A percentile compares a stretch with the other conserved stretches of the same genome.
phyloP scores from a whole-genome alignment of 345 rosid species.

The Eucalyptus victrix region DNA sequence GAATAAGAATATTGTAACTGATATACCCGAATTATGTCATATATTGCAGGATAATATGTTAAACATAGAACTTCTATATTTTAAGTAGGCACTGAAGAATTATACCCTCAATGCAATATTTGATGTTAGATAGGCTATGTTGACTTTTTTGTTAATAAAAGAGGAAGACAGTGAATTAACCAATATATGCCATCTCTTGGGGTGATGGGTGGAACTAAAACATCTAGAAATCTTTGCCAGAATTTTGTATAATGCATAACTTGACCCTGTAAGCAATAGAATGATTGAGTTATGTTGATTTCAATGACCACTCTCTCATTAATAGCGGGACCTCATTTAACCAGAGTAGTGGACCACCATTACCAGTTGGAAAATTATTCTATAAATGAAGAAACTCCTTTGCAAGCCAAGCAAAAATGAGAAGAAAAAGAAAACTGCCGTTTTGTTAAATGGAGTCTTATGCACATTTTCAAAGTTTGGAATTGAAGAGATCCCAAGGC shows the following conservation, averaged over 20 bases:
- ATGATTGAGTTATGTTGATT: neutral
- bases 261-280: neutral
- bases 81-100: neutral
- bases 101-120: neutral
- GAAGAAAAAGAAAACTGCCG: neutral
- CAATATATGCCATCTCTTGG: neutral
- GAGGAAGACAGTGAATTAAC: neutral
- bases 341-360: neutral
- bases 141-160: neutral
- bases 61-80: neutral
- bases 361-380: neutral
- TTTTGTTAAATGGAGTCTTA: neutral
- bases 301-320: neutral
- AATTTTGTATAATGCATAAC: neutral
- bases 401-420: neutral
- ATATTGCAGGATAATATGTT: neutral
- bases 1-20: neutral
- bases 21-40: neutral
- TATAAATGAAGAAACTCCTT: neutral
- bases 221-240: neutral
- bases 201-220: neutral
- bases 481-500: neutral
- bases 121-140: neutral
- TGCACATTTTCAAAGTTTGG: neutral
- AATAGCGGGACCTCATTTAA: neutral